Evolutionary conservation across 1,284 basidiomycete genomes (phyloP).

Genomic region (Rhodotorula mucilaginosa): DNA sequence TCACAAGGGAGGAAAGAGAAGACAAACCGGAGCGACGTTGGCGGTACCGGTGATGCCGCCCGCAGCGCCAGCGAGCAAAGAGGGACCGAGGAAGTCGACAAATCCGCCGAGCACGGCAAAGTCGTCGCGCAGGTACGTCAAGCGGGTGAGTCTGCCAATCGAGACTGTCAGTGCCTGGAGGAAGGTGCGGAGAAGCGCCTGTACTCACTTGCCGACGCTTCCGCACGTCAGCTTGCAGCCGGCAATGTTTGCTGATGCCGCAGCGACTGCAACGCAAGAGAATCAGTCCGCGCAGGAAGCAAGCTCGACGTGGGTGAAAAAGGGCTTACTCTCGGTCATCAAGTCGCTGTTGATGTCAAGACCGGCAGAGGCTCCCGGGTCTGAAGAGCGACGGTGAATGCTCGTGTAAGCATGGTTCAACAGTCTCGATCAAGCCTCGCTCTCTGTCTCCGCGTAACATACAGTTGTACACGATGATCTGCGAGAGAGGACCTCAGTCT

Average conservation of each 20-base stretch:
- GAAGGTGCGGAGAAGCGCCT: not conserved
- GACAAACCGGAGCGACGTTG: constrained; percentile 32
- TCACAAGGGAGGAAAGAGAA: not conserved
- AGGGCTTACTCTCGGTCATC: constrained; percentile 55
- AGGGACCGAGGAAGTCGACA: constrained; percentile 38
- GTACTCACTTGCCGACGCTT: constrained; percentile 27
- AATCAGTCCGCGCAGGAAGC: too few relatives aligned
- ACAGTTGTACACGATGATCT: constrained; percentile 81
- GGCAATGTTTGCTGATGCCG: constrained; percentile 21
- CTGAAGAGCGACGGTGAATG: not conserved
- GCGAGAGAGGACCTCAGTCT: not conserved
- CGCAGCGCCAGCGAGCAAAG: constrained; percentile 18
- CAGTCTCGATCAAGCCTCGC: too few relatives aligned
- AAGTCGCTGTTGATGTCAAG: constrained; percentile 82
- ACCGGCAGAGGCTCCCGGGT: constrained; percentile 68
- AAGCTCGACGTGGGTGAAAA: not conserved
- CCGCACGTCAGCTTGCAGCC: constrained; percentile 42
- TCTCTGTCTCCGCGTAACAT: not conserved
- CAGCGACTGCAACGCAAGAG: constrained; percentile 12
- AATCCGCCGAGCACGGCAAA: constrained; percentile 41
- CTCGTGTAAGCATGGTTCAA: too few relatives aligned
- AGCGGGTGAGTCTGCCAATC: constrained; percentile 24
- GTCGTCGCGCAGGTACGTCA: constrained; percentile 31
- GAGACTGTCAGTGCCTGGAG: not conserved
- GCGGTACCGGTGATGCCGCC: constrained; percentile 38